Evolutionary conservation across 768 basidiomycete genomes (phyloP).

Genomic region (Tylopilus cervinicoccineus): DNA sequence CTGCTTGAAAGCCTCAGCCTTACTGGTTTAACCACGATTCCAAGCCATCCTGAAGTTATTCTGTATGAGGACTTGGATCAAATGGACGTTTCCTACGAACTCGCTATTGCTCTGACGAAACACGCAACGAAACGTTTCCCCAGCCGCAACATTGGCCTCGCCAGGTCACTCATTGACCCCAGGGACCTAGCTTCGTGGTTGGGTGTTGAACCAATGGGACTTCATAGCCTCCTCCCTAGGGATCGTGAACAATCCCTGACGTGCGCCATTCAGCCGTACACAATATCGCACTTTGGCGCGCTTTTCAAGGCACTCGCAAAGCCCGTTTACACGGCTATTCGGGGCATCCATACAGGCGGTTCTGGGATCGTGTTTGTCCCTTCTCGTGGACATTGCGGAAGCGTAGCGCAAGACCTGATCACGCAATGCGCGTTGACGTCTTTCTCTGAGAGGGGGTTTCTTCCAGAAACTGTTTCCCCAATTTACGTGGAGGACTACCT

Average conservation of each 20-base stretch:
- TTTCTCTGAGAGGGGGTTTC: constrained; percentile 64
- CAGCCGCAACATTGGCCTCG: constrained; percentile 74
- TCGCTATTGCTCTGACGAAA: constrained; percentile 70
- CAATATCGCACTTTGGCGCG: constrained; percentile 79
- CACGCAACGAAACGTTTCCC: constrained; percentile 56
- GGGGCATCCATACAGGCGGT: constrained; percentile 38
- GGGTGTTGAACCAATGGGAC: constrained; percentile 53
- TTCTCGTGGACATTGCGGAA: constrained; percentile 69
- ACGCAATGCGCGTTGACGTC: constrained; percentile 81
- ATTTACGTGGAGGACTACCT: constrained; percentile 60
- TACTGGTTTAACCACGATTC: constrained; percentile 21
- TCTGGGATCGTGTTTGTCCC: constrained; percentile 84
- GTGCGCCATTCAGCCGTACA: constrained; percentile 71
- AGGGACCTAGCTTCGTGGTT: constrained; percentile 83
- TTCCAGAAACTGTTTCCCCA: constrained; percentile 45
- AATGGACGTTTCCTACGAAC: constrained; percentile 77
- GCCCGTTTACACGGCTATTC: constrained; percentile 79
- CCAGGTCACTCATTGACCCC: constrained; percentile 77
- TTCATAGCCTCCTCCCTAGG: constrained; percentile 76
- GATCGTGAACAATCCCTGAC: constrained; percentile 79
- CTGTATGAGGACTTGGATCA: constrained; percentile 85
- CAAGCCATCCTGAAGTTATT: constrained; percentile 54
- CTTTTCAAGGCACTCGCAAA: constrained; percentile 91
- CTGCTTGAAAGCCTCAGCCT: constrained; percentile 44
- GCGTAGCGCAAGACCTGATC: constrained; percentile 78